Evolutionary conservation across 1,139 yeast genomes (phyloP).

Genomic region (Pichia sp.): DNA sequence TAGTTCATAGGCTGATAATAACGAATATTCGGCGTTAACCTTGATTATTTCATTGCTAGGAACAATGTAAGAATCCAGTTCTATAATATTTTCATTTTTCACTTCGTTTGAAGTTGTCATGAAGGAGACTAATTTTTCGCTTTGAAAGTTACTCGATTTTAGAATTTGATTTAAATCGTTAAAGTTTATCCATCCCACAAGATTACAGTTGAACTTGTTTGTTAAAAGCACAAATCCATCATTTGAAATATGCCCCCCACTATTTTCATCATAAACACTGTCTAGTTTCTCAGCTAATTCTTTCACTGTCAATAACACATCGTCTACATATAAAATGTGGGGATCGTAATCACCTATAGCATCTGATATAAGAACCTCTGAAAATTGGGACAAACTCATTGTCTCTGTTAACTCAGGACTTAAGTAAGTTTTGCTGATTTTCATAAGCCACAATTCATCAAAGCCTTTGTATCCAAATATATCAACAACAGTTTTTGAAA

Average conservation of each 20-base stretch:
- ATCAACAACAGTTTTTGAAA: conserved; percentile 48
- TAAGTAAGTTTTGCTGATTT: conserved; percentile 9
- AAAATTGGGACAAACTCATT: conserved; percentile 9
- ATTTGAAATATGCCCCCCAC: conserved; percentile 11
- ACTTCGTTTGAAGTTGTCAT: neutral
- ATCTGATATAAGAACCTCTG: conserved; percentile 10
- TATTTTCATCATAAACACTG: conserved; percentile 26
- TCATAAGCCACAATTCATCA: conserved; percentile 39
- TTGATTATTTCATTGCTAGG: conserved; percentile 18
- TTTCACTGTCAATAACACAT: conserved; percentile 28
- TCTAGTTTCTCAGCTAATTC: conserved; percentile 29
- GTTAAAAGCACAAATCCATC: conserved; percentile 19
- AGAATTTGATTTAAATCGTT: conserved; percentile 9
- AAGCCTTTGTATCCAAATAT: conserved; percentile 43
- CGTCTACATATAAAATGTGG: conserved; percentile 9
- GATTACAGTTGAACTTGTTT: conserved; percentile 5
- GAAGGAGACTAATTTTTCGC: conserved; percentile 8
- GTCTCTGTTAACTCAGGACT: conserved; percentile 12
- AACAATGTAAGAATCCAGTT: conserved; percentile 10
- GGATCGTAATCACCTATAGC: conserved; percentile 6
- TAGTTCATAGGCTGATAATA: conserved; percentile 32
- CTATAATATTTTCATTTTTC: conserved; percentile 2
- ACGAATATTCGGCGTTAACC: conserved; percentile 25
- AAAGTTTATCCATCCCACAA: conserved; percentile 17
- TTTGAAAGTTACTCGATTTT: neutral